Base-by-base conservation (phyloP, 2,329 filamentous ascomycete species). In the Claviceps spartinae region DNA sequence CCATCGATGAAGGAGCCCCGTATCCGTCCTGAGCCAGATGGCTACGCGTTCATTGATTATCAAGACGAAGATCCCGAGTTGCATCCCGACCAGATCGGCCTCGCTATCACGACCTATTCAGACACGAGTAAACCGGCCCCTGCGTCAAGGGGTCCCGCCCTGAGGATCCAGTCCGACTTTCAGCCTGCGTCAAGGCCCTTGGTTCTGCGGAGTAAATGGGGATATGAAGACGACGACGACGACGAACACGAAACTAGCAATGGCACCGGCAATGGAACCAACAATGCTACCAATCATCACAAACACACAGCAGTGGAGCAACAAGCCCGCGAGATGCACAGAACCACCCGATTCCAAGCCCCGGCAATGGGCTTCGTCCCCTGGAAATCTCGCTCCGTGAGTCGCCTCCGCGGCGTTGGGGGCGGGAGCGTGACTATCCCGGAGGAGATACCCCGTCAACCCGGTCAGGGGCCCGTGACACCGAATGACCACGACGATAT, bases 401-500 rank as follows among this genome's bases (percentile, higher is more conserved):
- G 74, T 54, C 67, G 72, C 59, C 59, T 74, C 37, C 59, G 76
- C 48, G 63, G 60, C 54, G 59, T 61, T 2, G 26, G 26, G 2
- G 8, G 8, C 26, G 26, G 8, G 14, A 58, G 49, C 3, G 57
- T 54, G 18, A 22, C 55, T n/a, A 59, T 55, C 6, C 55, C 60
- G 60, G 61, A 41, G 57, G 59, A 30, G 18, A 49, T 46, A 40
- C 59, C 59, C 61, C 54, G 47, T 56, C 22, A 22, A 22, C 22
- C 22, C 22, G 3, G 9, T 4, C 40, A 72, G 20, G 77, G 75
- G 0, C 74, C 78, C 1, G 63, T 68, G 65, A 82, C 79, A 52
- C 79, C 78, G 1, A 79, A 81, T 56, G 73, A 68, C 7, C 79
- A 77, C 56, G 78, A 80, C 20, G 80, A 83, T 59, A 78, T 83